These are phyloP conservation scores for Mucuna pruriens DNA, from an alignment of 306 rosid genomes.

Conservation along the genomic window DNA sequence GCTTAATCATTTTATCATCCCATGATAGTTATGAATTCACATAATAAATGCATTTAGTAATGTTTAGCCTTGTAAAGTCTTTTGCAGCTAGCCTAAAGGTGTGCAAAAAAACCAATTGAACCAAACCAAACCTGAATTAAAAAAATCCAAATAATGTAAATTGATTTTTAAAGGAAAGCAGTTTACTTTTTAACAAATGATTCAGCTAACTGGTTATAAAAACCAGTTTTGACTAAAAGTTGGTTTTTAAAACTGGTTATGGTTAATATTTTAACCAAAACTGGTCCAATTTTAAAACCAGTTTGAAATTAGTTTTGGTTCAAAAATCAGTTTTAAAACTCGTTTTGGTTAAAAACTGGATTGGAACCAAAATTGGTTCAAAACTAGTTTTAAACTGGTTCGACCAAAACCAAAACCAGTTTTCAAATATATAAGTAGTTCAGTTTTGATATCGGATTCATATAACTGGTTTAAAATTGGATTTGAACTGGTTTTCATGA, in stretches of 20 bases:
- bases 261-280: background rate
- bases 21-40: slow-evolving; percentile 2
- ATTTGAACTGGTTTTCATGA: background rate
- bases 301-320: background rate
- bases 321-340: background rate
- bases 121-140: background rate
- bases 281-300: background rate
- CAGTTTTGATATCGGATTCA: background rate
- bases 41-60: slow-evolving; percentile 9
- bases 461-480: background rate
- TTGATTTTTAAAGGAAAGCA: background rate
- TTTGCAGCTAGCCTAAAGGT: background rate
- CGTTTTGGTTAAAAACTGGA: background rate
- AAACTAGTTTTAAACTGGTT: background rate
- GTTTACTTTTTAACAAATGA: background rate
- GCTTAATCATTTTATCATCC: background rate
- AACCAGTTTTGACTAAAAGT: background rate
- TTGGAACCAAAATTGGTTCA: background rate
- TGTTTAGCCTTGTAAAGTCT: background rate
- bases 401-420: background rate
- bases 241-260: background rate
- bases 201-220: background rate
- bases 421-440: background rate
- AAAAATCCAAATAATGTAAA: background rate
- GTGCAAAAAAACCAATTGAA: background rate